These are phyloP conservation scores for Leucocoprinus birnbaumii DNA, from an alignment of 768 basidiomycete genomes.

Conservation along the genomic window DNA sequence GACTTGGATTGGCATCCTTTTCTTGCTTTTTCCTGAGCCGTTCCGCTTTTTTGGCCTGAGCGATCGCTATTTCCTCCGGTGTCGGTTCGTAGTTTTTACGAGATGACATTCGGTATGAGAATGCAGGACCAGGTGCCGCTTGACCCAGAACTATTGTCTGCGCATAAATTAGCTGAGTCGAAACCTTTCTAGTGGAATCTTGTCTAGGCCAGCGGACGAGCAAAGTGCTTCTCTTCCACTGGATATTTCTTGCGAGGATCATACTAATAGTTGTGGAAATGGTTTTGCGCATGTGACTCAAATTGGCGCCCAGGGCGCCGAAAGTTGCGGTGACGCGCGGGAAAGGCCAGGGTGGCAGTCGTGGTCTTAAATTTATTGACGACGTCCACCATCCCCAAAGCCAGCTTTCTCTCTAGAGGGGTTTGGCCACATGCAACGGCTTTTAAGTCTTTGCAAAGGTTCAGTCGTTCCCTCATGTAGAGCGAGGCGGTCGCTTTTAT, in stretches of 20 bases:
- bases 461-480: constrained; percentile 16
- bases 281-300: constrained; percentile 4
- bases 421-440: constrained; percentile 30
- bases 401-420: background rate
- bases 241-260: background rate
- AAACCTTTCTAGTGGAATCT: background rate
- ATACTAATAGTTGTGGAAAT: background rate
- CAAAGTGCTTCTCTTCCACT: background rate
- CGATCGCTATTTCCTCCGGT: constrained; percentile 3
- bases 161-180: background rate
- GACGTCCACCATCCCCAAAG: background rate
- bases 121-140: background rate
- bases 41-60: constrained; percentile 29
- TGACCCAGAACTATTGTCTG: background rate
- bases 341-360: background rate
- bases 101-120: background rate
- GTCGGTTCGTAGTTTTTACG: background rate
- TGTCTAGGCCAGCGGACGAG: too few species aligned
- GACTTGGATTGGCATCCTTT: constrained; percentile 11
- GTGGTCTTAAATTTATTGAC: background rate
- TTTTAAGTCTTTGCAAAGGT: constrained; percentile 24
- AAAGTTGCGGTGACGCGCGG: background rate
- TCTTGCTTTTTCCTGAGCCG: constrained; percentile 17
- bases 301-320: too few species aligned
- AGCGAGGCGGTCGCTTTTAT: constrained; percentile 14